Percentiles rank a stretch among this genome's conserved stretches.
Evolutionary conservation across 2,329 filamentous ascomycete genomes (phyloP).

Genomic region (Neonectria ditissima): DNA sequence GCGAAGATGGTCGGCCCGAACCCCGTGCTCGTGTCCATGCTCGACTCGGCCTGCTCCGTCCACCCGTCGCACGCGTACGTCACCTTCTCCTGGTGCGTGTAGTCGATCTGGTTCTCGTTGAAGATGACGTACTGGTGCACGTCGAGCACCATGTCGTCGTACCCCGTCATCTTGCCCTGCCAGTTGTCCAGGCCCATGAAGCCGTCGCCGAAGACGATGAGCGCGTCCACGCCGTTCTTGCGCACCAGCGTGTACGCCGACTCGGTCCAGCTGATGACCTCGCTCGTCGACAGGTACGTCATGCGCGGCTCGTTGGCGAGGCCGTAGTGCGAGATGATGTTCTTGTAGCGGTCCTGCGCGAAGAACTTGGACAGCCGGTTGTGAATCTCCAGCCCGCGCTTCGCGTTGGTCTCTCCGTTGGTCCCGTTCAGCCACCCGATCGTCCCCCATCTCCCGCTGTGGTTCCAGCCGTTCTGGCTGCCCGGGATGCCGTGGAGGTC

Average conservation of each 20-base stretch:
- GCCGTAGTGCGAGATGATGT: constrained; percentile 92
- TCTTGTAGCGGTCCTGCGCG: constrained; percentile 90
- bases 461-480: constrained; percentile 98
- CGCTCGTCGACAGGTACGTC: constrained; percentile 73
- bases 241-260: constrained; percentile 79
- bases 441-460: constrained; percentile 83
- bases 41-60: constrained; percentile 80
- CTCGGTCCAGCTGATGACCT: constrained; percentile 84
- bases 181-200: constrained; percentile 93
- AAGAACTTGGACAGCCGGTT: constrained; percentile 91
- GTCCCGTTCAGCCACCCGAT: constrained; percentile 95
- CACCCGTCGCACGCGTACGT: constrained; percentile 89
- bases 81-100: constrained; percentile 85
- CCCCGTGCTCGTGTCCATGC: constrained; percentile 79
- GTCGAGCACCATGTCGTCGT: constrained; percentile 85
- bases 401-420: constrained; percentile 79
- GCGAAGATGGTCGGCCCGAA: constrained; percentile 96
- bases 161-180: constrained; percentile 82
- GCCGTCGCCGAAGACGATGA: constrained; percentile 90
- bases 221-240: constrained; percentile 77
- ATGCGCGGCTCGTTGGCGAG: constrained; percentile 95
- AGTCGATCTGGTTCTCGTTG: constrained; percentile 86
- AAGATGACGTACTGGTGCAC: constrained; percentile 99
- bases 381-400: constrained; percentile 89
- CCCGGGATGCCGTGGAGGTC: constrained; percentile 93